Percentiles rank a stretch among this genome's conserved stretches.
These are phyloP conservation scores for Allium cepa DNA, from an alignment of 106 monocot species.

Conservation along the genomic window DNA sequence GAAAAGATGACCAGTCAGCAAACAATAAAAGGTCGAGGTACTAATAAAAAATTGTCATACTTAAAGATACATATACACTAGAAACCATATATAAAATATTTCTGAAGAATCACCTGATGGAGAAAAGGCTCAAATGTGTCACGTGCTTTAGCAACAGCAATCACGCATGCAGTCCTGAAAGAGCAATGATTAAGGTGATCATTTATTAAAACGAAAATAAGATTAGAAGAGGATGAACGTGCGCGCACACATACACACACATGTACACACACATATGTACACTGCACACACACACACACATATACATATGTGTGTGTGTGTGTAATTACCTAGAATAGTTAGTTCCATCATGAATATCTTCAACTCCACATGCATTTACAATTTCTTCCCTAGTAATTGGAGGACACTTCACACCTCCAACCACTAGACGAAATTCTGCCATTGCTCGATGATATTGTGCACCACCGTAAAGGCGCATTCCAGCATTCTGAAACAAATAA, in stretches of 20 bases:
- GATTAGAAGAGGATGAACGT: background rate
- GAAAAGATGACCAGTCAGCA: background rate
- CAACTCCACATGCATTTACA: constrained; percentile 96
- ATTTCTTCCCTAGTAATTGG: constrained; percentile 94
- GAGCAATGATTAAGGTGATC: background rate
- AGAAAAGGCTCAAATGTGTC: constrained; percentile 95
- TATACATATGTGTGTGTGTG: background rate
- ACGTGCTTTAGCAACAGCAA: constrained; percentile 87
- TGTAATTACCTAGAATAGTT: constrained; percentile 74
- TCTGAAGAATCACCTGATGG: constrained; percentile 49
- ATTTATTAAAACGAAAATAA: background rate
- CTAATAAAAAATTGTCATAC: background rate
- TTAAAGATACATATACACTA: too few relatives aligned
- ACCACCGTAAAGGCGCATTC: constrained; percentile 97
- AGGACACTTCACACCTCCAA: constrained; percentile 82
- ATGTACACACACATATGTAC: too few relatives aligned
- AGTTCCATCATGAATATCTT: constrained; percentile 98
- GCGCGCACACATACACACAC: too few relatives aligned
- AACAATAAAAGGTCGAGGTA: background rate
- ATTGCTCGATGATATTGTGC: constrained; percentile 96
- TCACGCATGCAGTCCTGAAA: constrained; percentile 83
- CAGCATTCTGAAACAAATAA: constrained; percentile 49
- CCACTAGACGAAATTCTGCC: constrained; percentile 87
- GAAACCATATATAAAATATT: too few relatives aligned
- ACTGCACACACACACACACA: too few relatives aligned